phyloP scores from a whole-genome alignment of 345 rosid genomes.

The Heritiera fomes region DNA sequence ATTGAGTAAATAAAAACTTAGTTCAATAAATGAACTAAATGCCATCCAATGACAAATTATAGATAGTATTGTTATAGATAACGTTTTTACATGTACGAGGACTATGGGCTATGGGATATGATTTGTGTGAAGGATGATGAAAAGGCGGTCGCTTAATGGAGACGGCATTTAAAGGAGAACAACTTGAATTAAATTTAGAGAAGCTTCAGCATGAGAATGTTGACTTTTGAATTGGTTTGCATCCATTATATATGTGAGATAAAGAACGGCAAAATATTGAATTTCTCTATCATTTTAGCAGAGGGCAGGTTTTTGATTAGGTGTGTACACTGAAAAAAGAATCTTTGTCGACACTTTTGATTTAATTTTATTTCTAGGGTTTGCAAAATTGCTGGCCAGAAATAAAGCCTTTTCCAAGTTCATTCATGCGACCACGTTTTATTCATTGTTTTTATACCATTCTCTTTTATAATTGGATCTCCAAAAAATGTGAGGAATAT shows the following conservation, averaged over 20 bases:
- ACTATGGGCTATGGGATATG: neutral
- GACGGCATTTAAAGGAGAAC: neutral
- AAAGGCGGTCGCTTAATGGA: no score
- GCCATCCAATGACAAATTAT: no score
- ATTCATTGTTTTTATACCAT: neutral
- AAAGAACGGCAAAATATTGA: neutral
- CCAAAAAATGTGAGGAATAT: neutral
- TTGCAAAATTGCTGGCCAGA: neutral
- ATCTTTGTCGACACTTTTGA: neutral
- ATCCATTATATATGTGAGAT: conserved; percentile 21
- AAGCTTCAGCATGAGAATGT: conserved; percentile 31
- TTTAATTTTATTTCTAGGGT: neutral
- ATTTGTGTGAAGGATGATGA: neutral
- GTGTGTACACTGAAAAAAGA: conserved; percentile 25
- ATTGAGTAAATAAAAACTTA: neutral
- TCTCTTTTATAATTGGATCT: neutral
- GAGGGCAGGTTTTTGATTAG: conserved; percentile 43
- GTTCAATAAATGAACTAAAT: no score
- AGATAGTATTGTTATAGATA: neutral
- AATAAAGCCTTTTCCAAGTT: neutral
- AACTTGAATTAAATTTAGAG: neutral
- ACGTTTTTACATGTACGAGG: neutral
- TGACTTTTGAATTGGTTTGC: conserved; percentile 24
- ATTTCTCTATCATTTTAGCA: conserved; percentile 16
- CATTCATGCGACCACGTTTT: neutral